These are phyloP conservation scores for Clitocybe nebularis DNA, from an alignment of 1,284 basidiomycete species.

Conservation along the genomic window DNA sequence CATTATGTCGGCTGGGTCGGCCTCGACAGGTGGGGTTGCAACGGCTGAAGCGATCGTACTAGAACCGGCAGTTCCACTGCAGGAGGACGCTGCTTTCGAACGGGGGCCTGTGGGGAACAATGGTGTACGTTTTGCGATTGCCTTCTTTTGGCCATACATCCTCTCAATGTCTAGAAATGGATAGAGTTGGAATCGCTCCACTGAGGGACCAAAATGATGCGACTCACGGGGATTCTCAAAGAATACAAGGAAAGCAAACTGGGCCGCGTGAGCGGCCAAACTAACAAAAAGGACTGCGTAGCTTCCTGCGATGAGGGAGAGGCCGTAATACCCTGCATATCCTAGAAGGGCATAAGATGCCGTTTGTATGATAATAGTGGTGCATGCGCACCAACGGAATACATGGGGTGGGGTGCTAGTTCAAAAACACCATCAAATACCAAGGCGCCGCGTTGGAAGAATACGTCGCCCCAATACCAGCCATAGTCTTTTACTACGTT, in stretches of 20 bases:
- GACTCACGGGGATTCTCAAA: constrained; percentile 94
- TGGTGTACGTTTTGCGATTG: constrained; percentile 80
- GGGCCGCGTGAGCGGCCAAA: constrained; percentile 88
- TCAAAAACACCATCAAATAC: constrained; percentile 99
- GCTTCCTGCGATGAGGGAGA: constrained; percentile 85
- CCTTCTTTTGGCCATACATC: constrained; percentile 85
- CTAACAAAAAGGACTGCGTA: constrained; percentile 93
- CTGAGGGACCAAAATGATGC: background rate
- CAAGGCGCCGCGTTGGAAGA: constrained; percentile 88
- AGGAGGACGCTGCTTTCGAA: constrained; percentile 14
- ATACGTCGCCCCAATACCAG: constrained; percentile 99
- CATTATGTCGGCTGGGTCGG: constrained; percentile 20
- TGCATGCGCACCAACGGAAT: constrained; percentile 75
- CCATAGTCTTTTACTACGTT: constrained; percentile 91
- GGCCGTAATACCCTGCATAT: constrained; percentile 94
- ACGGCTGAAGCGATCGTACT: constrained; percentile 17
- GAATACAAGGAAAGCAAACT: constrained; percentile 94
- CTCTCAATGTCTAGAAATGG: constrained; percentile 78
- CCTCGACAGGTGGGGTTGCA: constrained; percentile 13
- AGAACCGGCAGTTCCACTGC: constrained; percentile 13
- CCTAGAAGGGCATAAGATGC: constrained; percentile 37
- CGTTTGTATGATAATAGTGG: background rate
- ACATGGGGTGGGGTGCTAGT: constrained; percentile 89
- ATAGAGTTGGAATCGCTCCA: constrained; percentile 3
- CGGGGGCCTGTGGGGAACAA: constrained; percentile 28